Evolutionary conservation across 2,329 filamentous ascomycete species (phyloP).

Genomic region (Hirsutella thompsonii): DNA sequence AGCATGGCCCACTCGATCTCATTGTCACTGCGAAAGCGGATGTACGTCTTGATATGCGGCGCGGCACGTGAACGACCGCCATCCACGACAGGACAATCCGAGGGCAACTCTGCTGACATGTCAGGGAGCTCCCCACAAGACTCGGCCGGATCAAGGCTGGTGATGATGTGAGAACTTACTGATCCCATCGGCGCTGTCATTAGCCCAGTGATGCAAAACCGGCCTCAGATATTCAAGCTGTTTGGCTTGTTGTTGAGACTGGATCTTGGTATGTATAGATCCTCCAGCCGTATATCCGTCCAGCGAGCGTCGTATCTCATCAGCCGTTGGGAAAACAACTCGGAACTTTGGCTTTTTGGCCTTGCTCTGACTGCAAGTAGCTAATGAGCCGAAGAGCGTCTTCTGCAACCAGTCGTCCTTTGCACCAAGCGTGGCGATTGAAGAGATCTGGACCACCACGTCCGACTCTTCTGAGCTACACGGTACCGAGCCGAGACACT

Average conservation of each 20-base stretch:
- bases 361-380: conserved; percentile 14
- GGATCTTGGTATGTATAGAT: conserved; percentile 72
- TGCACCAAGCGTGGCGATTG: conserved; percentile 64
- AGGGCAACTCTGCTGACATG: conserved; percentile 12
- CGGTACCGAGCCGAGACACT: conserved; percentile 43
- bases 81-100: conserved; percentile 20
- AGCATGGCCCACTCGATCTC: conserved; percentile 73
- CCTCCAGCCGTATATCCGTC: conserved; percentile 67
- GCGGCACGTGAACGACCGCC: conserved; percentile 57
- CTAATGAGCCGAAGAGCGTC: conserved; percentile 43
- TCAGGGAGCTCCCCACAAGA: neutral
- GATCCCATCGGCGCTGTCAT: conserved; percentile 33
- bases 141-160: neutral
- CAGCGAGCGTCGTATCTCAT: conserved; percentile 63
- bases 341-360: conserved; percentile 39
- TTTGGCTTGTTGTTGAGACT: conserved; percentile 55
- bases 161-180: neutral
- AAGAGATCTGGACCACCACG: conserved; percentile 59
- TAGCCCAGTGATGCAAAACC: conserved; percentile 64
- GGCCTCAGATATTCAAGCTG: conserved; percentile 63
- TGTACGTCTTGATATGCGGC: conserved; percentile 84
- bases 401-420: conserved; percentile 60
- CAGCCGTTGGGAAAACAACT: conserved; percentile 68
- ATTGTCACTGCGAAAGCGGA: conserved; percentile 42
- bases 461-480: conserved; percentile 26